phyloP scores from a whole-genome alignment of 176 grass and related monocot species.

The Musa schizocarpa region DNA sequence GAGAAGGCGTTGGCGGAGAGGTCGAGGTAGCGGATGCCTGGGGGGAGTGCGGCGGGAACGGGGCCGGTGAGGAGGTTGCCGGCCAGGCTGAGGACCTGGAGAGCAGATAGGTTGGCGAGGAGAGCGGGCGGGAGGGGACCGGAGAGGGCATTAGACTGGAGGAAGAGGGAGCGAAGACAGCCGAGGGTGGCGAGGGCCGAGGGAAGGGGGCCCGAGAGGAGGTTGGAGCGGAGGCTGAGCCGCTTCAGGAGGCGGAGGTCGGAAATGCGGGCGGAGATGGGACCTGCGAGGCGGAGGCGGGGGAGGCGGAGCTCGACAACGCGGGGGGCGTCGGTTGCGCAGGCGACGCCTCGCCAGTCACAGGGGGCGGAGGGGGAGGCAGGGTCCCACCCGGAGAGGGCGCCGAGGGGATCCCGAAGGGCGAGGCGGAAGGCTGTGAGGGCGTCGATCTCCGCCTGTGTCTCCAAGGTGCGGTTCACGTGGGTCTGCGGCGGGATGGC shows the following conservation, averaged over 20 bases:
- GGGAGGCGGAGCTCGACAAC: slow-evolving; percentile 83
- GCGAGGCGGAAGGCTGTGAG: slow-evolving; percentile 50
- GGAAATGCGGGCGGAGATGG: slow-evolving; percentile 48
- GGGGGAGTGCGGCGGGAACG: slow-evolving; percentile 45
- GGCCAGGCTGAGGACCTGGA: slow-evolving; percentile 63
- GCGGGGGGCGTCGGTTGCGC: slow-evolving; percentile 24
- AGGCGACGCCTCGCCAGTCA: slow-evolving; percentile 72
- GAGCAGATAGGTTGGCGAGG: slow-evolving; percentile 66
- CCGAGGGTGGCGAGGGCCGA: slow-evolving; percentile 39
- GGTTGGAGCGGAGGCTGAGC: slow-evolving; percentile 84
- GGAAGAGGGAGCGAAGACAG: slow-evolving; percentile 55
- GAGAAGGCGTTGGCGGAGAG: slow-evolving; percentile 82
- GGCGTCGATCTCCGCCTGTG: slow-evolving; percentile 60
- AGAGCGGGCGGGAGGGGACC: slow-evolving; percentile 47
- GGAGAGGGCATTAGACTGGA: slow-evolving; percentile 78
- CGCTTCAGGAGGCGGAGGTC: slow-evolving; percentile 52
- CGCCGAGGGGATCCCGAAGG: slow-evolving; percentile 48
- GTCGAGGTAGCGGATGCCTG: slow-evolving; percentile 53
- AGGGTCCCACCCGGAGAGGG: slow-evolving; percentile 57
- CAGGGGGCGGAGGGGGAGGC: slow-evolving; percentile 52
- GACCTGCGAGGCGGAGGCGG: slow-evolving; percentile 55
- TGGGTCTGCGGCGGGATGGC: slow-evolving; percentile 10
- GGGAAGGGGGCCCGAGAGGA: slow-evolving; percentile 57
- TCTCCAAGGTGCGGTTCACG: slow-evolving; percentile 30
- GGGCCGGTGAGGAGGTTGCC: slow-evolving; percentile 61